Percentiles rank a stretch among this genome's conserved stretches.
Conservation (phyloP, 192 early-diverging fungal species). For the Coemansia sp. region DNA sequence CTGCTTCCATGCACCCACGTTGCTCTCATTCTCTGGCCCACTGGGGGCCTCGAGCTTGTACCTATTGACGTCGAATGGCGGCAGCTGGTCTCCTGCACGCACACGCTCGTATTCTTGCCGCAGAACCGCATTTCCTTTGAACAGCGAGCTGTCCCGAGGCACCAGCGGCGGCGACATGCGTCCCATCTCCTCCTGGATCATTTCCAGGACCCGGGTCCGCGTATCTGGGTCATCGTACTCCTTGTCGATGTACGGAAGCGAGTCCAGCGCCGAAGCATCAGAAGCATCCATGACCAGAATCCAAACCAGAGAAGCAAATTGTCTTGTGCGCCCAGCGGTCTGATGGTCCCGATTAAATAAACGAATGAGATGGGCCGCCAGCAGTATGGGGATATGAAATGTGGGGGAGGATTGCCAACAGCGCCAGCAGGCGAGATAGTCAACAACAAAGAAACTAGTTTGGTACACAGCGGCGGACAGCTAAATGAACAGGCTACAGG, state of each 20-base stretch:
- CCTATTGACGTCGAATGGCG: slow-evolving; percentile 23
- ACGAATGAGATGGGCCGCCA: too few relatives aligned
- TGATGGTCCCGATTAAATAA: too few relatives aligned
- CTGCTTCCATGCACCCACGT: slow-evolving; percentile 18
- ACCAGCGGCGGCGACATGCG: slow-evolving; percentile 25
- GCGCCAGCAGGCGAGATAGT: not conserved
- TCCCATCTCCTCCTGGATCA: slow-evolving; percentile 39
- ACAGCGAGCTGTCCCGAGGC: slow-evolving; percentile 19
- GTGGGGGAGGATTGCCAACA: too few relatives aligned
- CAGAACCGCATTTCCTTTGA: slow-evolving; percentile 27
- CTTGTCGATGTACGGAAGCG: slow-evolving; percentile 47
- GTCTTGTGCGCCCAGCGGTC: too few relatives aligned
- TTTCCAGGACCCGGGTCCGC: slow-evolving; percentile 14
- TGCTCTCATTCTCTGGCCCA: not conserved
- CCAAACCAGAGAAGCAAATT: too few relatives aligned
- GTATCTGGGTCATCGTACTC: slow-evolving; percentile 33
- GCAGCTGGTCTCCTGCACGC: slow-evolving; percentile 12
- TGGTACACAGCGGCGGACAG: too few relatives aligned
- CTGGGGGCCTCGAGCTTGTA: slow-evolving; percentile 38
- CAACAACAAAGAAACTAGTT: not conserved
- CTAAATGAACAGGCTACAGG: too few relatives aligned
- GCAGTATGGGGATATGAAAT: too few relatives aligned
- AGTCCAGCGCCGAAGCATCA: too few relatives aligned
- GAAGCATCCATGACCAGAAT: too few relatives aligned
- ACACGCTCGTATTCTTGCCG: slow-evolving; percentile 45